Evolutionary conservation across 2,329 filamentous ascomycete genomes (phyloP).

Genomic region (Fusarium chuoi): DNA sequence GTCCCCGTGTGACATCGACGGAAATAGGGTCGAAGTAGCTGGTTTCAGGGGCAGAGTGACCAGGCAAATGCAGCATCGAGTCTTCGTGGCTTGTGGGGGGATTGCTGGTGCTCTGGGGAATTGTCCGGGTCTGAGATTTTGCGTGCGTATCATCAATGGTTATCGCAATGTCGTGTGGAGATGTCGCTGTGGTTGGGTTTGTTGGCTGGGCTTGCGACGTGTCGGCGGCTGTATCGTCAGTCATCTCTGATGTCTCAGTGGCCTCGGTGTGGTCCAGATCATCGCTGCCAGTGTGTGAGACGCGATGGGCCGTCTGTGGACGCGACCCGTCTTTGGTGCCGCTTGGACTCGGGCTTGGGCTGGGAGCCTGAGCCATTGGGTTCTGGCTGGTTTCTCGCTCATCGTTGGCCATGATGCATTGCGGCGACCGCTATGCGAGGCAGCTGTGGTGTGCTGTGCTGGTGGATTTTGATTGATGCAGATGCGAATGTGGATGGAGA

Average conservation of each 20-base stretch:
- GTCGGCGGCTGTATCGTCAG: constrained; percentile 25
- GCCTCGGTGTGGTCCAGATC: background rate
- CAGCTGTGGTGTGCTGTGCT: constrained; percentile 8
- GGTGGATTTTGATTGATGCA: constrained; percentile 10
- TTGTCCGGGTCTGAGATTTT: constrained; percentile 13
- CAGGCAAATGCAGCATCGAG: constrained; percentile 32
- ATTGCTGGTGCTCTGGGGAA: background rate
- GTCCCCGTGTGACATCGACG: constrained; percentile 47
- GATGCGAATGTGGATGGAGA: constrained; percentile 18
- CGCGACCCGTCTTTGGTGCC: constrained; percentile 28
- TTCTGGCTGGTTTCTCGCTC: constrained; percentile 40
- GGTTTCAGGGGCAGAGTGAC: constrained; percentile 46
- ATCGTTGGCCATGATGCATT: constrained; percentile 53
- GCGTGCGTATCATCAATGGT: constrained; percentile 23
- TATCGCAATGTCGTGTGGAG: constrained; percentile 30
- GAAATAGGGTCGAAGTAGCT: constrained; percentile 57
- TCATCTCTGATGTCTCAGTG: constrained; percentile 33
- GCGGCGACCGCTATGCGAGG: constrained; percentile 35
- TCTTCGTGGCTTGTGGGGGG: constrained; percentile 24
- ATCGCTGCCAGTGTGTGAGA: constrained; percentile 24
- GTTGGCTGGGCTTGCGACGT: constrained; percentile 15
- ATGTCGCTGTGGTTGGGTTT: constrained; percentile 20
- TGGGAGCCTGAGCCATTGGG: constrained; percentile 30
- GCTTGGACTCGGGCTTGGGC: constrained; percentile 16
- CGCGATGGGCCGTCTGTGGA: constrained; percentile 43